Percentiles rank a stretch among this genome's conserved stretches.
phyloP scores from a whole-genome alignment of 768 basidiomycete genomes.

The Tylopilus intermedius region DNA sequence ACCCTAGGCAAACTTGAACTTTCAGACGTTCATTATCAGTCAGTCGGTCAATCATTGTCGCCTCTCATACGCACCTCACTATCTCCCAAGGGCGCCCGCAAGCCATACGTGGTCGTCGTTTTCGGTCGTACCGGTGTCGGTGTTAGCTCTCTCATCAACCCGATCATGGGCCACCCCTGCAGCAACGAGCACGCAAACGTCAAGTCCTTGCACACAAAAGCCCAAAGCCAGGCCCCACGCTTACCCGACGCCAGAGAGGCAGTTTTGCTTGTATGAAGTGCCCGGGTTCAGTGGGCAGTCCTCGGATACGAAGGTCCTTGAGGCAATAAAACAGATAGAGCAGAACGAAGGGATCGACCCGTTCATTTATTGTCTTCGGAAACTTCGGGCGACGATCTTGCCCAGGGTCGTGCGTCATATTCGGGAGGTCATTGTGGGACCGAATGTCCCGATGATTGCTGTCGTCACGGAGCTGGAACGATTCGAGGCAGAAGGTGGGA shows the following conservation, averaged over 20 bases:
- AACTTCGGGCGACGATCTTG: conserved; percentile 14
- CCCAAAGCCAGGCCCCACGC: neutral
- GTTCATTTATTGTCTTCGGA: conserved; percentile 24
- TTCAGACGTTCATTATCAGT: neutral
- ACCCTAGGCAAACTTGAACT: neutral
- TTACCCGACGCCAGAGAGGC: neutral
- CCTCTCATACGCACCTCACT: neutral
- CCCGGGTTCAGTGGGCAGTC: conserved; percentile 16
- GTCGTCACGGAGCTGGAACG: conserved; percentile 27
- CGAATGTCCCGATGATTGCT: conserved; percentile 18
- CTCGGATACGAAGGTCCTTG: conserved; percentile 8
- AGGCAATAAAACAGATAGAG: conserved; percentile 16
- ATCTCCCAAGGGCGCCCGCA: neutral
- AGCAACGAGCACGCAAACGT: conserved; percentile 15
- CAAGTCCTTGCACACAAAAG: neutral
- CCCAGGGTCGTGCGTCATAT: conserved; percentile 8
- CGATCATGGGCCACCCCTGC: conserved; percentile 19
- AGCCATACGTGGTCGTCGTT: conserved; percentile 23
- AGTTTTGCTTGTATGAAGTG: conserved; percentile 20
- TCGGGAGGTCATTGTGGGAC: neutral
- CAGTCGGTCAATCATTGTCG: neutral
- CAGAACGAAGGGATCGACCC: conserved; percentile 15
- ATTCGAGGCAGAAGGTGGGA: conserved; percentile 12
- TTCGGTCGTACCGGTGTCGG: conserved; percentile 28
- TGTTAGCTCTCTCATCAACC: conserved; percentile 27